Conservation (phyloP, 345 rosid species). For the Euphorbia peplus region DNA sequence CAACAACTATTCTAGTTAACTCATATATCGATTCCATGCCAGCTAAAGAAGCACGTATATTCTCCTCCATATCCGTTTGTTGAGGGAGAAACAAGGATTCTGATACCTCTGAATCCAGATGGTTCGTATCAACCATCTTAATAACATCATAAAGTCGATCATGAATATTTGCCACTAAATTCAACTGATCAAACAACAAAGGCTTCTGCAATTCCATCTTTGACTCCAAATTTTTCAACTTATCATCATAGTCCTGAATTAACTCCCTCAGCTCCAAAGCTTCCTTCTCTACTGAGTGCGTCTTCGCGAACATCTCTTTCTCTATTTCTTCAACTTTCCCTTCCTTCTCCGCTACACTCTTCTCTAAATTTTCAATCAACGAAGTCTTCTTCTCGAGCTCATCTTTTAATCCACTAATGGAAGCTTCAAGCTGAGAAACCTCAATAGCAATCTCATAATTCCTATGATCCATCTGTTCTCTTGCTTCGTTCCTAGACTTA, state of each 20-base stretch:
- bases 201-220: constrained; percentile 69
- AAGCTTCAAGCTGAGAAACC: constrained; percentile 93
- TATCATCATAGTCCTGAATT: constrained; percentile 70
- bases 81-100: constrained; percentile 87
- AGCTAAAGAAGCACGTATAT: constrained; percentile 78
- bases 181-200: constrained; percentile 77
- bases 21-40: constrained; percentile 88
- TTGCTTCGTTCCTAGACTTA: constrained; percentile 79
- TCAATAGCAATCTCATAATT: constrained; percentile 98
- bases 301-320: constrained; percentile 49
- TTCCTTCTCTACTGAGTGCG: constrained; percentile 48
- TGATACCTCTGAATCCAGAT: constrained; percentile 63
- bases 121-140: constrained; percentile 55
- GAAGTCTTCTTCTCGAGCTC: constrained; percentile 62
- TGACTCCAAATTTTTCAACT: constrained; percentile 52
- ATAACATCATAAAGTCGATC: constrained; percentile 56
- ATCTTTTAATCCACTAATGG: constrained; percentile 63
- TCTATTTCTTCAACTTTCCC: constrained; percentile 49
- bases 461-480: constrained; percentile 91
- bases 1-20: constrained; percentile 55
- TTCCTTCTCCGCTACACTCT: constrained; percentile 49
- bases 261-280: constrained; percentile 55
- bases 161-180: constrained; percentile 75
- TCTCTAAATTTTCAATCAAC: constrained; percentile 55
- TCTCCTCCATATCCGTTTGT: constrained; percentile 79